Base-by-base conservation (phyloP, 1,284 basidiomycete genomes). In the Puccinia novopanici region DNA sequence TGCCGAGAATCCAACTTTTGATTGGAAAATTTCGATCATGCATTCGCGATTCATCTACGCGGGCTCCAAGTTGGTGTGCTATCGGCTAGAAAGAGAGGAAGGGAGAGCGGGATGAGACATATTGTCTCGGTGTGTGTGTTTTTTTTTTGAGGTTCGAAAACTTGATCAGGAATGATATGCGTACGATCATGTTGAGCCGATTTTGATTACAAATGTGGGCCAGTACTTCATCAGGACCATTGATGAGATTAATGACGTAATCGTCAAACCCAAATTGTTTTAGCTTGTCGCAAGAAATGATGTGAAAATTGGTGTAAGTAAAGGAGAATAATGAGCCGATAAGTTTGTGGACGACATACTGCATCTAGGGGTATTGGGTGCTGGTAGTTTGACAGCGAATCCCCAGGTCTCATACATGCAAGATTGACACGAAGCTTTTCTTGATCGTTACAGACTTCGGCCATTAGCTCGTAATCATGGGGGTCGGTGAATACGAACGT, bases 401-500 rank as follows among this genome's bases (percentile, higher is more conserved):
- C 72, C 9, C 79, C 79, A n/a, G 79, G 52, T 24, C 70, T 72
- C 63, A 81, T 73, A 24, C 52, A 75, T 17, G 63, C 61, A 22
- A 81, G 52, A 70, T 81, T 81, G 63, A 81, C 65, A 27, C 72
- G 59, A n/a, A 75, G 55, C 22, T 70, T 40, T 0, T 57, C 71
- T 45, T 57, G 55, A 37, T 81, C 79, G 54, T 81, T 81, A 52
- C 71, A 75, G 27, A 65, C 50, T 2, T 63, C 42, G 22, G 73
- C 61, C 71, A 75, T 63, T 45, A 81, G 27, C 24, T 81, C 79
- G 52, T 81, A 81, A 65, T 81, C 79, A 37, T 72, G 61, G 12
- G 71, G 70, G 67, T 81, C 57, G 57, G 71, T 75, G 54, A 72
- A 81, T 22, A 81, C 34, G 61, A 81, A 75, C 8, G 72, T 75